These are phyloP conservation scores for Ophidiomyces ophidiicola DNA, from an alignment of 2,329 filamentous ascomycete genomes.

Conservation along the genomic window DNA sequence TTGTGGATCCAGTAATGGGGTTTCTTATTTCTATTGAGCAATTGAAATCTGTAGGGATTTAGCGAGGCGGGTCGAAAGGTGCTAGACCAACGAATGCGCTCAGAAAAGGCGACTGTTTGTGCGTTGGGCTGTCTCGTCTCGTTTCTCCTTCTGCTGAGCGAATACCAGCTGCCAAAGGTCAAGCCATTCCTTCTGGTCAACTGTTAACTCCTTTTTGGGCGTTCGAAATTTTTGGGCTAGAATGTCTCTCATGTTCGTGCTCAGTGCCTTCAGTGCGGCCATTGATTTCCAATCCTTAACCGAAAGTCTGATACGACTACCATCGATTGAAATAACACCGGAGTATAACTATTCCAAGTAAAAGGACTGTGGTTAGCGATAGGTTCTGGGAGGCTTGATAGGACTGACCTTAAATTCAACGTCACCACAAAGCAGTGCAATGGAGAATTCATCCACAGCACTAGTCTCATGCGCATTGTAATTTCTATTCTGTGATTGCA, in stretches of 20 bases:
- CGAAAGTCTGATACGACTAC: constrained; percentile 72
- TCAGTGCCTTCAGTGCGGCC: constrained; percentile 74
- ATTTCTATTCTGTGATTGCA: constrained; percentile 69
- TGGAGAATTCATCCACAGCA: constrained; percentile 65
- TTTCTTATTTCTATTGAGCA: no score
- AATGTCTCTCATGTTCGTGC: constrained; percentile 61
- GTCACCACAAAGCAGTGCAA: constrained; percentile 77
- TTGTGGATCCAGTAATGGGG: neutral
- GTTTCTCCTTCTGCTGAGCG: constrained; percentile 9
- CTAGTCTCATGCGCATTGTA: constrained; percentile 88
- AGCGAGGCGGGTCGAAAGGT: no score
- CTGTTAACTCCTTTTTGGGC: constrained; percentile 34
- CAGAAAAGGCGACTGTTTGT: neutral
- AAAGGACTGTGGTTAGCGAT: neutral
- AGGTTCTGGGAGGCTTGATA: neutral
- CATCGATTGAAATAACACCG: constrained; percentile 75
- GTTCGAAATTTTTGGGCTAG: constrained; percentile 53
- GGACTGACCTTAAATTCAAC: constrained; percentile 63
- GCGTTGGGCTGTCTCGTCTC: constrained; percentile 1
- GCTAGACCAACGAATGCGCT: neutral
- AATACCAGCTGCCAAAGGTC: constrained; percentile 63
- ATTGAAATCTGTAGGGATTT: no score
- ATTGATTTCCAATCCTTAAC: constrained; percentile 81
- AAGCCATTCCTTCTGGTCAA: constrained; percentile 61
- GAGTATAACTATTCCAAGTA: constrained; percentile 28